Evolutionary conservation across 1,284 basidiomycete genomes (phyloP).

Genomic region (Cutaneotrichosporon mucoides): DNA sequence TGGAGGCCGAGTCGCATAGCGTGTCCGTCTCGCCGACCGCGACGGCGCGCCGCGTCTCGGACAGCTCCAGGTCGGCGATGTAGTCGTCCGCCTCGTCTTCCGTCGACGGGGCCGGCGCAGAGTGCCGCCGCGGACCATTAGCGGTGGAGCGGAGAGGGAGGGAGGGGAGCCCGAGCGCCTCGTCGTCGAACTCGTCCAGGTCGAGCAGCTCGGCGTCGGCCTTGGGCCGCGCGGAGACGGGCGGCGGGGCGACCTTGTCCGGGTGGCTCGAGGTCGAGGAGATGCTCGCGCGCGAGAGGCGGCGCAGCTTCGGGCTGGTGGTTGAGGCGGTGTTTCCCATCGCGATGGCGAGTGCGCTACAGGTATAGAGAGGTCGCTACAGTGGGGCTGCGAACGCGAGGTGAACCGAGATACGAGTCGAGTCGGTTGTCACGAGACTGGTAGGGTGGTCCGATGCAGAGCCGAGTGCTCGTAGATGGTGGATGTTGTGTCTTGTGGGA

Average conservation of each 20-base stretch:
- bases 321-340: slow-evolving; percentile 1
- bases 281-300: neutral
- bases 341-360: neutral
- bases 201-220: neutral
- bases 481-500: too few species aligned
- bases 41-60: too few species aligned
- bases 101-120: neutral
- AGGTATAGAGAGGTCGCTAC: neutral
- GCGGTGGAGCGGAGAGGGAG: neutral
- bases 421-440: too few species aligned
- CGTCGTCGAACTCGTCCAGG: neutral
- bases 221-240: neutral
- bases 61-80: neutral
- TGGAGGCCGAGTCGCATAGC: slow-evolving; percentile 1
- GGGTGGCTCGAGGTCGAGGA: neutral
- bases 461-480: too few species aligned
- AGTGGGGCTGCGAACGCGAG: too few species aligned
- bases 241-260: neutral
- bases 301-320: neutral
- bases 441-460: too few species aligned
- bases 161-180: neutral
- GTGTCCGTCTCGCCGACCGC: neutral
- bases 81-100: neutral
- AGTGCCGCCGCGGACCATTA: neutral
- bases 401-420: neutral